Base-by-base conservation (phyloP, 495 filamentous ascomycete genomes). In the Aspergillus avenaceus region DNA sequence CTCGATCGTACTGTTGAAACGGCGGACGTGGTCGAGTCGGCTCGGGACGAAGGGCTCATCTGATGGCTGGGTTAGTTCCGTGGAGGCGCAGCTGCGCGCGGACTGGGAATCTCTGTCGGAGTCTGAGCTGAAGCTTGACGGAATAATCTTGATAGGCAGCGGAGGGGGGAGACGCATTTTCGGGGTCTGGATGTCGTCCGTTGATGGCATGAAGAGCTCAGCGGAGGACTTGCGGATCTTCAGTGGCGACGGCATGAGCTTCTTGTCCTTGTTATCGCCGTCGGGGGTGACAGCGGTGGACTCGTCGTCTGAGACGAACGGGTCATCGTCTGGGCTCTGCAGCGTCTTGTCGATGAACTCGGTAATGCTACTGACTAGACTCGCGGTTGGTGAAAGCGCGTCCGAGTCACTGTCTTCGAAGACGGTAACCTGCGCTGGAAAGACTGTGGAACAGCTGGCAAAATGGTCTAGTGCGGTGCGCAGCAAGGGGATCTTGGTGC, bases 401-500 rank as follows among this genome's bases (percentile, higher is more conserved):
- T 50, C 49, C 12, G 47, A 52, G 16, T 22, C n/a, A n/a, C n/a
- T n/a, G n/a, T n/a, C n/a, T n/a, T n/a, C n/a, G n/a, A n/a, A n/a
- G 11, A 23, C 16, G 0, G 45, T 26, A 32, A 61, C 41, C 0
- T 38, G 40, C 4, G 27, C 40, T 21, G 64, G 64, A 11, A 72
- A 36, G 41, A 54, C 49, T 1, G 50, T 50, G 8, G 29, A 49
- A 26, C 64, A 67, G 19, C 59, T 45, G 12, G 59, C 32, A 37
- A 69, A 71, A 16, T 38, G 56, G 21, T 67, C 59, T 42, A 69
- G 49, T 0, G 75, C 72, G 25, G 48, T 41, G 6, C 61, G 49
- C 6, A 79, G 59, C 8, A 67, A 49, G 0, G 58, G 47, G 9
- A 77, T 9, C 49, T 77, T 78, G 18, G 59, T 63, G 26, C 37